A percentile compares a stretch with the other conserved stretches of the same genome.
Conservation (phyloP, 2,329 filamentous ascomycete species). For the Talaromyces pinophilus region DNA sequence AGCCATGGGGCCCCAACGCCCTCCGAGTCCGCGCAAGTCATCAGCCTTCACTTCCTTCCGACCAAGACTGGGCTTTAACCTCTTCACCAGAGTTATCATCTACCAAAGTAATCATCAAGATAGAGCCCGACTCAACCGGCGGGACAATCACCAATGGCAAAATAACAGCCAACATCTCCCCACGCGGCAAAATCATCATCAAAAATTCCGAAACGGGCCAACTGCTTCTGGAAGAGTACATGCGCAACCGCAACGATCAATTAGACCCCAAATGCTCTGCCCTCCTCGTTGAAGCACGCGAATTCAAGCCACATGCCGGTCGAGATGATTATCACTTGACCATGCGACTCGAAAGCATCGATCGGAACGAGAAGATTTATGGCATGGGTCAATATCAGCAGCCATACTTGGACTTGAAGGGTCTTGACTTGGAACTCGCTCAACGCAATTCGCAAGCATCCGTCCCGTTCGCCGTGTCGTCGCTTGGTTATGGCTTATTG, state of each 20-base stretch:
- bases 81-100: conserved; percentile 25
- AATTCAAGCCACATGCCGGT: conserved; percentile 57
- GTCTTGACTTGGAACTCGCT: conserved; percentile 62
- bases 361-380: conserved; percentile 61
- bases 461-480: conserved; percentile 63
- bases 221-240: conserved; percentile 56
- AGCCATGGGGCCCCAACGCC: conserved; percentile 44
- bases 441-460: conserved; percentile 68
- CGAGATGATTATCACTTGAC: conserved; percentile 58
- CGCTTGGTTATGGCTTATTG: conserved; percentile 62
- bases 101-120: conserved; percentile 7
- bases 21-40: conserved; percentile 43
- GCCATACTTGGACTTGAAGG: conserved; percentile 63
- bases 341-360: conserved; percentile 58
- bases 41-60: conserved; percentile 36
- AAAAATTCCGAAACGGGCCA: conserved; percentile 43
- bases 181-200: conserved; percentile 54
- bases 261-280: conserved; percentile 61
- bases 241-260: conserved; percentile 53
- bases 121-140: conserved; percentile 27
- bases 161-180: conserved; percentile 51
- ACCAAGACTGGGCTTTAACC: conserved; percentile 41
- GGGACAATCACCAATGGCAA: conserved; percentile 50
- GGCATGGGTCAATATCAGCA: conserved; percentile 72
- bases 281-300: conserved; percentile 58